Evolutionary conservation across 1,284 basidiomycete genomes (phyloP).

Genomic region (Ganoderma boninense): DNA sequence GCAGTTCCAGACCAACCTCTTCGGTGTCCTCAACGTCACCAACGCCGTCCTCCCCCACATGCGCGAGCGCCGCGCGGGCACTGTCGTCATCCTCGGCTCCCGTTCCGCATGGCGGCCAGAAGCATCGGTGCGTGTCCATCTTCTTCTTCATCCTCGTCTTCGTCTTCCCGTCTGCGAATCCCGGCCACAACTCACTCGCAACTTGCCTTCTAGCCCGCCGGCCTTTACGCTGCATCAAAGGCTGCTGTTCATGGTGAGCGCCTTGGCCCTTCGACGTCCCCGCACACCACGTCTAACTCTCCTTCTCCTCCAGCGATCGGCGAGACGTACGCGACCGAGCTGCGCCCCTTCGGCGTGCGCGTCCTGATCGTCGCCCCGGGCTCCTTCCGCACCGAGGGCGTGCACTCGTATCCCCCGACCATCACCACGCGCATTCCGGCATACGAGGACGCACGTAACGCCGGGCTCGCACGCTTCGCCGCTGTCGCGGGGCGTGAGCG

Average conservation of each 20-base stretch:
- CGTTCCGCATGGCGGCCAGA: slow-evolving; percentile 59
- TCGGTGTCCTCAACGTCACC: slow-evolving; percentile 46
- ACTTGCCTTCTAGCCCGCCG: slow-evolving; percentile 37
- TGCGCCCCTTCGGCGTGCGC: slow-evolving; percentile 43
- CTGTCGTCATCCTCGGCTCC: slow-evolving; percentile 45
- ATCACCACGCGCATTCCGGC: slow-evolving; percentile 39
- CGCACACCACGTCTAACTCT: slow-evolving; percentile 6
- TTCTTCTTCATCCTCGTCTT: too few relatives aligned
- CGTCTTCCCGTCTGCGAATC: slow-evolving; percentile 14
- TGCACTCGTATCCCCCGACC: slow-evolving; percentile 38
- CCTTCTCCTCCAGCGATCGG: slow-evolving; percentile 37
- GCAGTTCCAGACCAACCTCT: slow-evolving; percentile 48
- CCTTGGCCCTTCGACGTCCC: slow-evolving; percentile 2
- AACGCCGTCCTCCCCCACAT: slow-evolving; percentile 47
- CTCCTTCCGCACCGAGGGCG: slow-evolving; percentile 44
- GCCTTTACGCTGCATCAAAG: slow-evolving; percentile 63
- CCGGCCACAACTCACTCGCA: slow-evolving; percentile 10
- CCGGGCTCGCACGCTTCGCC: slow-evolving; percentile 40
- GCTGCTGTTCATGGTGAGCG: slow-evolving; percentile 59
- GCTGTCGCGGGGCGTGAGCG: slow-evolving; percentile 50
- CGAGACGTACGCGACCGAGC: slow-evolving; percentile 44
- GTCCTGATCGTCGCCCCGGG: slow-evolving; percentile 46
- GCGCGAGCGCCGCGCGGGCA: slow-evolving; percentile 43
- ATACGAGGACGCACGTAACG: slow-evolving; percentile 40
- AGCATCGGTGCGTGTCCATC: slow-evolving; percentile 48